phyloP scores from a whole-genome alignment of 805 yeast species.

The Jamesozyma rosinii region DNA sequence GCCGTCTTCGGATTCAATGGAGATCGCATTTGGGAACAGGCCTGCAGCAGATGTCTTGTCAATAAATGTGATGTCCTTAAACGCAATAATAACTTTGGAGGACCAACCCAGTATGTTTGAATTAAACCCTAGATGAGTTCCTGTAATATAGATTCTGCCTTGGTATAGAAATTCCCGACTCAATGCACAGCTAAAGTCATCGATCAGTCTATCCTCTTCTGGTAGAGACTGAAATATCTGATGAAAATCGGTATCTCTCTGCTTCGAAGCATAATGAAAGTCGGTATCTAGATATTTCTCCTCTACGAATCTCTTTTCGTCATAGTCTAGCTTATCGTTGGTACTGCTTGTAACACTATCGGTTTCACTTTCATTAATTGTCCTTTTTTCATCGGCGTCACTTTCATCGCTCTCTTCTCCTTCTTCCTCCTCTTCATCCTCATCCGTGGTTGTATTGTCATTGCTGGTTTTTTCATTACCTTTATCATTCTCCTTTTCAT shows the following conservation, averaged over 20 bases:
- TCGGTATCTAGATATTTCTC: slow-evolving; percentile 50
- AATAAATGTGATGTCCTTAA: slow-evolving; percentile 49
- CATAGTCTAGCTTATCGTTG: slow-evolving; percentile 9
- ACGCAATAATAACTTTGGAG: slow-evolving; percentile 63
- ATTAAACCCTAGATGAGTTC: slow-evolving; percentile 71
- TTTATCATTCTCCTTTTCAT: neutral
- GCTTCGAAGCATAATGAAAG: slow-evolving; percentile 54
- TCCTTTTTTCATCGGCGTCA: neutral
- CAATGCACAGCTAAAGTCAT: slow-evolving; percentile 80
- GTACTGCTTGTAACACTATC: neutral
- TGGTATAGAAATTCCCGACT: slow-evolving; percentile 80
- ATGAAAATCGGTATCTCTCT: slow-evolving; percentile 71
- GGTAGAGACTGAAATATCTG: slow-evolving; percentile 60
- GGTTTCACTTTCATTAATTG: neutral
- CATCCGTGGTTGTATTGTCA: neutral
- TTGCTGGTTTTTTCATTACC: neutral
- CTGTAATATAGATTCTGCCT: slow-evolving; percentile 78
- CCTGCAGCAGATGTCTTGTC: slow-evolving; percentile 90
- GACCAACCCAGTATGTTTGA: slow-evolving; percentile 83
- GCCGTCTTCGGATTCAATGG: slow-evolving; percentile 52
- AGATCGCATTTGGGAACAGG: slow-evolving; percentile 82
- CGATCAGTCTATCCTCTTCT: slow-evolving; percentile 60
- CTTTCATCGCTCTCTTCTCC: neutral
- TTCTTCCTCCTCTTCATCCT: neutral
- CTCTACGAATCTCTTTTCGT: slow-evolving; percentile 42